phyloP scores from a whole-genome alignment of 1,284 basidiomycete species.

The Grifola frondosa region DNA sequence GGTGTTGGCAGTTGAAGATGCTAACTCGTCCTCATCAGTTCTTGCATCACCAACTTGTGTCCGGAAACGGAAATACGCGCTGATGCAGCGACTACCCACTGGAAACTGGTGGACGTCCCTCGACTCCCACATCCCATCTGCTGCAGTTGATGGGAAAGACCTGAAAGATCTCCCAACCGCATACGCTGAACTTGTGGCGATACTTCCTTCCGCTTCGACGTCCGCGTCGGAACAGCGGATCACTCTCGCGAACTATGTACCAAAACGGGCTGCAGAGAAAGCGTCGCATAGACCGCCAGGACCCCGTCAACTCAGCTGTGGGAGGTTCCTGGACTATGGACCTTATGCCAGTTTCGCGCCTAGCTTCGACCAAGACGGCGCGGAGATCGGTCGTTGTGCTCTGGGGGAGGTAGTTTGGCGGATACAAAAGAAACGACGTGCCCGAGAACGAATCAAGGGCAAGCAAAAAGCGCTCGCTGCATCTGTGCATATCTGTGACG shows the following conservation, averaged over 20 bases:
- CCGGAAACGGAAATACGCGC: slow-evolving; percentile 57
- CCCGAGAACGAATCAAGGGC: slow-evolving; percentile 20
- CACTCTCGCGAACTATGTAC: slow-evolving; percentile 36
- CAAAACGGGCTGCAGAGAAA: slow-evolving; percentile 20
- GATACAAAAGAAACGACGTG: slow-evolving; percentile 28
- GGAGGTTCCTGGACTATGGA: slow-evolving; percentile 75
- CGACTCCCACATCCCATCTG: slow-evolving; percentile 42
- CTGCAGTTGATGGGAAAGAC: slow-evolving; percentile 35
- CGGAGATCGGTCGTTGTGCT: slow-evolving; percentile 58
- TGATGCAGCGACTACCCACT: slow-evolving; percentile 71
- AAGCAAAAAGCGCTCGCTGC: slow-evolving; percentile 23
- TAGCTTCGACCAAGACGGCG: slow-evolving; percentile 68
- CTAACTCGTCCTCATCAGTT: slow-evolving; percentile 21
- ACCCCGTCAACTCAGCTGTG: slow-evolving; percentile 55
- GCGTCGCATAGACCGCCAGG: slow-evolving; percentile 41
- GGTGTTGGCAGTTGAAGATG: slow-evolving; percentile 24
- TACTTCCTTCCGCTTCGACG: slow-evolving; percentile 60
- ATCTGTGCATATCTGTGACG: slow-evolving; percentile 3
- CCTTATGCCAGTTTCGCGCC: slow-evolving; percentile 73
- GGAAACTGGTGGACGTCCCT: slow-evolving; percentile 80
- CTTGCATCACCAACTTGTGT: slow-evolving; percentile 21
- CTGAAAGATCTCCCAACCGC: slow-evolving; percentile 56
- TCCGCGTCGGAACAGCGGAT: slow-evolving; percentile 32
- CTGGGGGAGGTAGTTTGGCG: slow-evolving; percentile 57
- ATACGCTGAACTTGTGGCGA: slow-evolving; percentile 70